These are phyloP conservation scores for Neonothopanus nambi DNA, from an alignment of 1,284 basidiomycete genomes.

Conservation along the genomic window DNA sequence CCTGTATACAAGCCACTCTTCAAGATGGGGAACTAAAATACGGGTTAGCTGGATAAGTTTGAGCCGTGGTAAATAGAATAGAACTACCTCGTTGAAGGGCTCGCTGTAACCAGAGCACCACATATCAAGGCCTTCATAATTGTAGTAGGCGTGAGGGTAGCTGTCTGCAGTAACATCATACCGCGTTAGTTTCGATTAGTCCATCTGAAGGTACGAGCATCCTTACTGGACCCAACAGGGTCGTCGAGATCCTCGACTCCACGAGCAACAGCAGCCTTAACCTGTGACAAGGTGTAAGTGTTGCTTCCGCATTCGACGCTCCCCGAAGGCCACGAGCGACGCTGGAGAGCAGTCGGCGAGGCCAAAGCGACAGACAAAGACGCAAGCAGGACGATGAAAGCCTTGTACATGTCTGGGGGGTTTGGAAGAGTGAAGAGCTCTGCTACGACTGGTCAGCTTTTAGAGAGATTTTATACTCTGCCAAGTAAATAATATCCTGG, in stretches of 20 bases:
- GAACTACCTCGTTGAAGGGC: constrained; percentile 11
- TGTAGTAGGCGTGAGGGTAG: constrained; percentile 16
- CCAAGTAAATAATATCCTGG: too few relatives aligned
- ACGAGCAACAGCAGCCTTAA: constrained; percentile 10
- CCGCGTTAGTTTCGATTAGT: not conserved
- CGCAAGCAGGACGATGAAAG: too few relatives aligned
- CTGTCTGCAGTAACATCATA: constrained; percentile 5
- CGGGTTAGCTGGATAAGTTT: not conserved
- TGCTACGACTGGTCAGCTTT: too few relatives aligned
- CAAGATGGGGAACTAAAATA: not conserved
- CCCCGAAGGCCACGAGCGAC: constrained; percentile 14
- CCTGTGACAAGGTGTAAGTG: constrained; percentile 11
- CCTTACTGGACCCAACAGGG: constrained; percentile 17
- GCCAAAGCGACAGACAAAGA: too few relatives aligned
- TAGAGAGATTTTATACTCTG: too few relatives aligned
- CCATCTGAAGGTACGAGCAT: not conserved
- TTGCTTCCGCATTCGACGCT: constrained; percentile 15
- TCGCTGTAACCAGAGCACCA: constrained; percentile 12
- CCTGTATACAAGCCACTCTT: not conserved
- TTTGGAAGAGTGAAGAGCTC: too few relatives aligned
- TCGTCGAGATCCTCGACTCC: constrained; percentile 7
- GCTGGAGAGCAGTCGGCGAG: not conserved
- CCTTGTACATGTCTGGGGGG: too few relatives aligned
- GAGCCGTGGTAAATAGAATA: not conserved
- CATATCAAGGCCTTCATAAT: constrained; percentile 15